Evolutionary conservation across 805 yeast species (phyloP), one percentile per base, ranked within the genome.

Genomic region (Jamesozyma rosinii): DNA sequence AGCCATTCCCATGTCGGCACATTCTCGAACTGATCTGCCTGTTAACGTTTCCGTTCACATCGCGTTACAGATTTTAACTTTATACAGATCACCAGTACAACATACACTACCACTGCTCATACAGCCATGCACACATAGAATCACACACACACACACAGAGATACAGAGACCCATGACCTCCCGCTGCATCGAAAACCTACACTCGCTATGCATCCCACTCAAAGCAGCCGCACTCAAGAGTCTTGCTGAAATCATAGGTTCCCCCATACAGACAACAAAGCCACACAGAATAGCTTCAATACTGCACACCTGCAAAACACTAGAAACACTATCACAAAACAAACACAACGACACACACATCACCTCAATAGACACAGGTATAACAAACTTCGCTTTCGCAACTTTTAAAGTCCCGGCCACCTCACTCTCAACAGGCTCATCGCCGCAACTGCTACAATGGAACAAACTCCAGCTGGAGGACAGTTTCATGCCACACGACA

Each of bases 281-380:
- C 27, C 42, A 6, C 27, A 35, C 0, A 38, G 49, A 13, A 43
- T 53, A 19, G 18, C 18, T 9, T 43, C 49, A 15, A 51, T 59
- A 9, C 9, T 49, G 13, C 21, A 34, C 2, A 59, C 55, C 35
- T 46, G 45, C 6, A 14, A 20, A 3, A 10, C 43, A 14, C 39
- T 59, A 22, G 44, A 51, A 35, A 31, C 41, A 5, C 38, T 54
- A 15, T 35, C 38, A 22, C 10, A 18, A 2, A 38, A 46, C 59
- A 37, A 26, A 17, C 48, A 49, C 15, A 24, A 24, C 29, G 10
- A 24, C 11, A 24, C 11, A 8, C 10, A 8, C 11, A 44, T 67
- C 3, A 45, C 63, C 3, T 59, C 70, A 0, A 58, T 68, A 9
- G 72, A 68, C 44, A 55, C 64, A 46, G 72, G 72, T 2, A 49